A percentile compares a stretch with the other conserved stretches of the same genome.
These are phyloP conservation scores for Collariella sp. DNA, from an alignment of 495 filamentous ascomycete genomes.

Conservation along the genomic window DNA sequence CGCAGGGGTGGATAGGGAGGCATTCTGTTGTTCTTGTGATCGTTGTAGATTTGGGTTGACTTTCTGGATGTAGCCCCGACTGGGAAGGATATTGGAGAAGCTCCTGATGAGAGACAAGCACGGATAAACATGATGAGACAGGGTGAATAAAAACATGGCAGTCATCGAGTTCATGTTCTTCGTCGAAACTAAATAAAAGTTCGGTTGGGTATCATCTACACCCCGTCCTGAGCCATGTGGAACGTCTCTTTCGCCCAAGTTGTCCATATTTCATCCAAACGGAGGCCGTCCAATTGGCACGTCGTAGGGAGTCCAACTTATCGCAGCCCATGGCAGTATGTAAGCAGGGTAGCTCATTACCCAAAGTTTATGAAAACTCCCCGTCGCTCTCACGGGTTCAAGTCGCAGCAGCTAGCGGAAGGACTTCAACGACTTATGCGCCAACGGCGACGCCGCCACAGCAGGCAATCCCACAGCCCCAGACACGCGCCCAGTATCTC, in stretches of 20 bases:
- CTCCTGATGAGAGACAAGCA: too few species aligned
- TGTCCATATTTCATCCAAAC: not conserved
- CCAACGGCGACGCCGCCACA: slow-evolving; percentile 28
- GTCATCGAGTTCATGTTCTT: not conserved
- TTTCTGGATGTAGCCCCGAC: too few species aligned
- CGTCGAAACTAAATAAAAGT: not conserved
- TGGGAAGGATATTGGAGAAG: too few species aligned
- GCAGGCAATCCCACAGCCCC: slow-evolving; percentile 20
- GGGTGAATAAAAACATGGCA: too few species aligned
- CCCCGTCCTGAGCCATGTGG: not conserved
- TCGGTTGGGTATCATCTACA: slow-evolving; percentile 3
- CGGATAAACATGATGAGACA: too few species aligned
- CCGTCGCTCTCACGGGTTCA: not conserved
- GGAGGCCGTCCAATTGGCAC: too few species aligned
- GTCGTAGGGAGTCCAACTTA: too few species aligned
- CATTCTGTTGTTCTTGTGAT: too few species aligned
- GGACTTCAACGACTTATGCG: slow-evolving; percentile 57
- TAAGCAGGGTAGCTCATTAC: too few species aligned
- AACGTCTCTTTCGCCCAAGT: not conserved
- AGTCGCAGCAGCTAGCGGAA: slow-evolving; percentile 34
- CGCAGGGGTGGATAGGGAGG: not conserved
- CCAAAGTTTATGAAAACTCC: not conserved
- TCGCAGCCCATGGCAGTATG: too few species aligned
- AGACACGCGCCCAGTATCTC: slow-evolving; percentile 41
- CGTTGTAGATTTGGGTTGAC: too few species aligned